Conservation (phyloP, 371 early-diverging fungal genomes). For the Mucor racemosus region DNA sequence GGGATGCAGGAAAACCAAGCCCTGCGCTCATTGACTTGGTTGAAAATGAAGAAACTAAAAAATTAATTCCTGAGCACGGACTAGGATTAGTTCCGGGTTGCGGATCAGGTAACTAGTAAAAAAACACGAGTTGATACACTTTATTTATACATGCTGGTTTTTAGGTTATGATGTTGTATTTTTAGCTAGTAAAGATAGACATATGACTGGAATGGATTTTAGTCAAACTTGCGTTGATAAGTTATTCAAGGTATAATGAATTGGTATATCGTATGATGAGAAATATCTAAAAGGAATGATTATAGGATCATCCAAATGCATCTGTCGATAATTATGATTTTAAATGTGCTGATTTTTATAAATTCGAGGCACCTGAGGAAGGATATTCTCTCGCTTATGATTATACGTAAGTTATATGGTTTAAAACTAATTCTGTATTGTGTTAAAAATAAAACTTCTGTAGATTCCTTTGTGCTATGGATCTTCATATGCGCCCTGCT, state of each 20-base stretch:
- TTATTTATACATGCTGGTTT: neutral
- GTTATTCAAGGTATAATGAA: constrained; percentile 45
- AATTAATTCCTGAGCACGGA: constrained; percentile 62
- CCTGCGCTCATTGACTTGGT: constrained; percentile 72
- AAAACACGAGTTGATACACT: constrained; percentile 12
- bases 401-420: constrained; percentile 66
- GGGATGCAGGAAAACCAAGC: constrained; percentile 68
- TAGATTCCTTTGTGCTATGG: constrained; percentile 85
- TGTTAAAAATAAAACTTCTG: neutral
- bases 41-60: constrained; percentile 53
- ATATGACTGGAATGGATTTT: constrained; percentile 74
- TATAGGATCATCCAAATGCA: constrained; percentile 34
- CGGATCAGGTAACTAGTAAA: constrained; percentile 58
- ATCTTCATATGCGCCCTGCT: constrained; percentile 63
- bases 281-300: neutral
- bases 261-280: neutral
- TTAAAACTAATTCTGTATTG: too few species aligned
- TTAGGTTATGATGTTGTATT: constrained; percentile 78
- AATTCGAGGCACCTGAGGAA: constrained; percentile 55
- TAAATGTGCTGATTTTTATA: constrained; percentile 75
- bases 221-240: constrained; percentile 68
- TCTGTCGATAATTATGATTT: constrained; percentile 52
- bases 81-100: constrained; percentile 85
- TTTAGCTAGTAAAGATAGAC: constrained; percentile 60
- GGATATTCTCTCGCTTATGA: constrained; percentile 83